Evolutionary conservation across 176 grass and related monocot genomes (phyloP), one percentile per base, ranked within the genome.

Genomic region (Pontederia crassipes): DNA sequence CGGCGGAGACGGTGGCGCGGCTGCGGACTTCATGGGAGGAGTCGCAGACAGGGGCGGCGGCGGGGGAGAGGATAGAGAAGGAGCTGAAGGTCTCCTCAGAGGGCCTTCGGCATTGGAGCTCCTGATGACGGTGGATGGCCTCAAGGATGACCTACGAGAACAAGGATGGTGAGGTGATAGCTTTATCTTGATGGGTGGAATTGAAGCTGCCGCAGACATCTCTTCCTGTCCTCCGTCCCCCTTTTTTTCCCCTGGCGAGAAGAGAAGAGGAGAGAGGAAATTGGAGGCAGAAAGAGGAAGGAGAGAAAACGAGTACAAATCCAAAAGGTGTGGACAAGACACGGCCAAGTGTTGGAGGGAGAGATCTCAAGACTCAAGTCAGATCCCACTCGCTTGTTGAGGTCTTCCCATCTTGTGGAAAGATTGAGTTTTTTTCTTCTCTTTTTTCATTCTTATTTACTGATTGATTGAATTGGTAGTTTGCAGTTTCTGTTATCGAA

Each of bases 171-270:
- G 75, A 40, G 65, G 66, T 8, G 81, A 77, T 48, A 86, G 72
- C 67, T 89, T 93, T 67, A 98, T 69, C 84, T 98, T 89, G 76
- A 89, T 77, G 59, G 79, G 86, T 83, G 88, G 85, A 28, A 98
- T 88, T 63, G 84, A 89, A 46, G 93, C 72, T 9, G 84, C 82
- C 58, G 89, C 47, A 78, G 85, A 86, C 94, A 98, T 93, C 18
- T 35, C 20, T 65, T 76, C 2, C 52, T 64, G 12, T 60, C 54
- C 51, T 51, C 17, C 29, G 17, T 50, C 46, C 35, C 32, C 46
- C 29, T 54, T 49, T n/a, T 61, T 9, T 71, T 27, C 29, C 65
- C 69, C n/a, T 57, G 57, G 29, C 49, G 59, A 40, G 32, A 40
- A 40, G 32, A 40, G 32, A 40, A 40, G 6, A 40, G 32, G 32